Evolutionary conservation across 176 grass and related monocot genomes (phyloP), one percentile per base, ranked within the genome.

Genomic region (Oryza rufipogon): DNA sequence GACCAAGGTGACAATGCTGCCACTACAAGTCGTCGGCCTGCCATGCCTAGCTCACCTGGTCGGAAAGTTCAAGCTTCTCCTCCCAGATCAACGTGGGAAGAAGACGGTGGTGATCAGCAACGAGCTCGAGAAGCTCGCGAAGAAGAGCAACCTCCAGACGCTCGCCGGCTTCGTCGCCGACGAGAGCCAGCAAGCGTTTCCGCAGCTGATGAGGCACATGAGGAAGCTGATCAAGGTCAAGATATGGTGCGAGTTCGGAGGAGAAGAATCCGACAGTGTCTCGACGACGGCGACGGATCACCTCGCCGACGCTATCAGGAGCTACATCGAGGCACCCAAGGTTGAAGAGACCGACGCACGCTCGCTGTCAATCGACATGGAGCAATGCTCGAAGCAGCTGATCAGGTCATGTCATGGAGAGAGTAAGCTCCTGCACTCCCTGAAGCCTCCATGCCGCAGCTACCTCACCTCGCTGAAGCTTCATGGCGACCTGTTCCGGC

Each of bases 391-490:
- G 3, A 49, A 14, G 13, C 47, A 15, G 47, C 47, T 49, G 13
- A 49, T 49, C 13, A 14, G 47, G 12, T 49, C 47, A 15, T 49
- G 47, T 13, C 47, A 15, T 49, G 47, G 13, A 49, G 13, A 49
- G 4, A 49, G 47, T 13, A 49, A 49, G 47, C 9, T 49, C 47
- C 13, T 49, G 47, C 47, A 49, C 47, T 49, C 13, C 1, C 47
- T 49, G 13, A 49, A 15, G 13, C 47, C 47, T 4, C 47, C 47
- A 49, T 49, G 47, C 1, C 47, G 47, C 47, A 49, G 47, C 1
- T 63, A 86, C 20, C 84, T 86, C 13, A 86, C 20, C 76, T 79
- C 84, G 11, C 39, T 86, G 26, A 86, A 79, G 47, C 76, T 86
- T 26, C 23, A 79, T 0, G 41, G 68, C 3, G 22, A 79, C 54